Evolutionary conservation across 169 alveolate genomes (phyloP), one percentile per base, ranked within the genome.

Genomic region (Hepatocystis sp.): DNA sequence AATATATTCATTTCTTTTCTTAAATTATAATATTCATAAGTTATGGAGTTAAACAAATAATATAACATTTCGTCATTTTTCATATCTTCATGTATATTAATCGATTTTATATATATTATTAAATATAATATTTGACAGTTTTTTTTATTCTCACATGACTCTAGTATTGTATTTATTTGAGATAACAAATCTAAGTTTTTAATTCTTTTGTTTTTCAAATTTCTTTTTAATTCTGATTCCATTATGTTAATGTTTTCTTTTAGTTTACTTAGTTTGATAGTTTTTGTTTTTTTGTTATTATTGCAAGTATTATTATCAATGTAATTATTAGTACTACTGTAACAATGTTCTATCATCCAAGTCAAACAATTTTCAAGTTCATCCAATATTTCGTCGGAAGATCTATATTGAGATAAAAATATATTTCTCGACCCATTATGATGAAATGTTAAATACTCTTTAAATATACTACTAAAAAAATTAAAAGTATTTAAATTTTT

Each of bases 41-140:
- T 81, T 10, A 63, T 81, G 8, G 89, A 34, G 49, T 81, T 81
- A 30, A 81, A 81, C 21, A 81, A 40, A 42, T 61, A 36, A 19
- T 30, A 30, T 52, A 81, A 4, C 0, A 42, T 21, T 19, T 81
- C 78, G 19, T 81, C 89, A 63, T 81, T 60, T 81, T 21, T 21
- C 42, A 81, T 61, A 39, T 81, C 89, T 81, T 46, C 52, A 63
- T 81, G 89, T 1, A 81, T 56, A 49, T 42, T 81, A 32, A 81
- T 15, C 0, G 89, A 81, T 63, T 47, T 81, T 81, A 81, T 63
- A 63, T 63, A 81, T n/a, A 81, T 81, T 1, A 30, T 63, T 53
- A 81, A 30, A 25, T 81, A 65, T 27, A 81, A 17, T 21, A 81
- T 56, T 61, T 81, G 51, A 49, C 21, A 52, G 53, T 56, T 81